phyloP scores from a whole-genome alignment of 768 basidiomycete species.

The Royoungia palumana region DNA sequence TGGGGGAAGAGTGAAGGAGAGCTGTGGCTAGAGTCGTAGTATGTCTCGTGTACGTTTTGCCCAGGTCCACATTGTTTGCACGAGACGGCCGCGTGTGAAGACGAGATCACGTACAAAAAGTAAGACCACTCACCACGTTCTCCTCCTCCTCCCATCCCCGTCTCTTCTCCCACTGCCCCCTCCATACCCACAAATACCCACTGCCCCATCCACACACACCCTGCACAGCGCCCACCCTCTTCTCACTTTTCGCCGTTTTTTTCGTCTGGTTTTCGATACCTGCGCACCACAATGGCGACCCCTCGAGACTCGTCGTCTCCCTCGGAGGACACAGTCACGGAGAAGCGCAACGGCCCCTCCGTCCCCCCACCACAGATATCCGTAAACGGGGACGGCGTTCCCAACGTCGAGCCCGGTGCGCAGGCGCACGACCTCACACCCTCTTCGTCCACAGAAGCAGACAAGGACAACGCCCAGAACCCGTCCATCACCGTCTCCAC shows the following conservation, averaged over 20 bases:
- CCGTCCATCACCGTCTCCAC: conserved; percentile 34
- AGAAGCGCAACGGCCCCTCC: conserved; percentile 21
- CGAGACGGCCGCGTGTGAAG: conserved; percentile 27
- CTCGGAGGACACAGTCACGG: conserved; percentile 13
- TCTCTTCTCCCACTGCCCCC: conserved; percentile 3
- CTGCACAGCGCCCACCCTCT: neutral
- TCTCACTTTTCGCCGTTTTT: neutral
- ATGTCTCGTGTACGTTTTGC: neutral
- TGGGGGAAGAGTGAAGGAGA: conserved; percentile 43
- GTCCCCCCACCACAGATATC: conserved; percentile 17
- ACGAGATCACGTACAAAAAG: conserved; percentile 31
- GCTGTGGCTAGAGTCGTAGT: neutral
- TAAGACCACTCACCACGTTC: conserved; percentile 18
- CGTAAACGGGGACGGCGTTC: conserved; percentile 26
- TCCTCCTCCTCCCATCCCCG: conserved; percentile 13
- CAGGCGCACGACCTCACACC: conserved; percentile 30
- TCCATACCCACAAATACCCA: conserved; percentile 32
- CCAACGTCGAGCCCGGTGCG: conserved; percentile 19
- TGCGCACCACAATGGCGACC: conserved; percentile 22
- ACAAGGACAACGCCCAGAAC: conserved; percentile 35
- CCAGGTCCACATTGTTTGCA: conserved; percentile 27
- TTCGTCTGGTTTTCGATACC: neutral
- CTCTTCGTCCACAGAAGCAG: conserved; percentile 33
- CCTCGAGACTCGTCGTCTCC: conserved; percentile 17
- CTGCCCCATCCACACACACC: neutral